These are phyloP conservation scores for Xylaria nigripes DNA, from an alignment of 495 filamentous ascomycete species.

Conservation along the genomic window DNA sequence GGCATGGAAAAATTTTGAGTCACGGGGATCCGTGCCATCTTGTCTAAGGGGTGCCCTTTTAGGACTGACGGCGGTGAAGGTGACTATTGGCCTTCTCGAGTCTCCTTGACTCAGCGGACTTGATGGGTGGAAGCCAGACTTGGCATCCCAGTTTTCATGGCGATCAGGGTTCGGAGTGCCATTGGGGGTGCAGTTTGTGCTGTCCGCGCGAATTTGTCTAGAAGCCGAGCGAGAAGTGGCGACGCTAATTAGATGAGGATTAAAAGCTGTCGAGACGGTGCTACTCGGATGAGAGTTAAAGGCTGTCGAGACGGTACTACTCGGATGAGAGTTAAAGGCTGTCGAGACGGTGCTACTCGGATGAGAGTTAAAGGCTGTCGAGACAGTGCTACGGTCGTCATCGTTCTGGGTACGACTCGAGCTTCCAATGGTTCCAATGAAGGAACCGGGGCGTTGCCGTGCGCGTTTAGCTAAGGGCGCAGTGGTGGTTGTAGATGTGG, in stretches of 20 bases:
- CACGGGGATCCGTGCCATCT: conserved; percentile 17
- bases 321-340: too few relatives aligned
- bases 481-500: conserved; percentile 26
- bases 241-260: conserved; percentile 34
- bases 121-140: conserved; percentile 29
- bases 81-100: conserved; percentile 17
- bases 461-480: conserved; percentile 25
- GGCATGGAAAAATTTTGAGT: conserved; percentile 71
- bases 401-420: conserved; percentile 12
- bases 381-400: conserved; percentile 38
- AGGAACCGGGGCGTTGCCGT: conserved; percentile 15
- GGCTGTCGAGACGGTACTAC: conserved; percentile 30
- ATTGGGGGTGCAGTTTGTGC: conserved; percentile 50
- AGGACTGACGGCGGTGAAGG: conserved; percentile 29
- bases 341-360: too few relatives aligned
- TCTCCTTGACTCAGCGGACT: conserved; percentile 24
- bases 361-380: conserved; percentile 40
- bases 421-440: conserved; percentile 9
- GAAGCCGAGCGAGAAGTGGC: conserved; percentile 65
- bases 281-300: conserved; percentile 49
- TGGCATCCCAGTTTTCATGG: conserved; percentile 33
- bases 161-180: conserved; percentile 43
- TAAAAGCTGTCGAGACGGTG: too few relatives aligned
- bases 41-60: conserved; percentile 11
- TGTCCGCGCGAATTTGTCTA: conserved; percentile 59